A percentile compares a stretch with the other conserved stretches of the same genome.
Evolutionary conservation across 805 yeast species (phyloP).

Genomic region (Zygotorulaspora florentina): DNA sequence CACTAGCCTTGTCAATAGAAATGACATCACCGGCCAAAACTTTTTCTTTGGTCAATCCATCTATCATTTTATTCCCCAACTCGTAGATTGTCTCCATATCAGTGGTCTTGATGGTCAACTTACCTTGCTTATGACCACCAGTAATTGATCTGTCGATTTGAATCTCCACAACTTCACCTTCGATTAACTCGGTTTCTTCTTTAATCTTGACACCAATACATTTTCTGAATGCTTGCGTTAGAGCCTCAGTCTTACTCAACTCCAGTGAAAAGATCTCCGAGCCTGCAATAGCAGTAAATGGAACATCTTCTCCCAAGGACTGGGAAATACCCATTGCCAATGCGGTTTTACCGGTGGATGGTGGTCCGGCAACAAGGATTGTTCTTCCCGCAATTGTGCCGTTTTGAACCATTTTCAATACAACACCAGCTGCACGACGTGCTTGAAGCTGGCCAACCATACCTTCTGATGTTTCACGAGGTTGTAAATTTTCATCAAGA

Average conservation of each 20-base stretch:
- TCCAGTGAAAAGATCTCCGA: constrained; percentile 91
- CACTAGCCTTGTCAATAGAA: constrained; percentile 91
- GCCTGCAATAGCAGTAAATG: constrained; percentile 93
- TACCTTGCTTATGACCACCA: constrained; percentile 98
- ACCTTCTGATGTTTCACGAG: constrained; percentile 80
- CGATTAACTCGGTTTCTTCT: constrained; percentile 95
- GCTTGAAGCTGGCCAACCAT: constrained; percentile 98
- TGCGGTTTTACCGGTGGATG: constrained; percentile 98
- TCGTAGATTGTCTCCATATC: constrained; percentile 99
- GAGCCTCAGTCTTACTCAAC: constrained; percentile 89
- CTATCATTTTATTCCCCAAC: constrained; percentile 90
- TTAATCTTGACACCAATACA: constrained; percentile 93
- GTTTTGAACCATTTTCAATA: constrained; percentile 86
- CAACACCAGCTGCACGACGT: constrained; percentile 92
- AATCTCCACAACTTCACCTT: constrained; percentile 98
- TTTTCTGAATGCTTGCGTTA: constrained; percentile 93
- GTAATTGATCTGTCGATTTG: constrained; percentile 90
- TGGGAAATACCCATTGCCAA: constrained; percentile 90
- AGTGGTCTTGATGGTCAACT: constrained; percentile 92
- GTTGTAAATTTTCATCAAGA: constrained; percentile 84
- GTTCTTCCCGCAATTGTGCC: constrained; percentile 97
- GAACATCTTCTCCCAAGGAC: constrained; percentile 65
- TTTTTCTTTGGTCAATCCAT: constrained; percentile 88
- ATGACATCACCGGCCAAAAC: constrained; percentile 96
- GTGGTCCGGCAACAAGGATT: constrained; percentile 94